These are phyloP conservation scores for Artemisia tridentata DNA, from an alignment of 129 eudicot genomes.

Conservation along the genomic window DNA sequence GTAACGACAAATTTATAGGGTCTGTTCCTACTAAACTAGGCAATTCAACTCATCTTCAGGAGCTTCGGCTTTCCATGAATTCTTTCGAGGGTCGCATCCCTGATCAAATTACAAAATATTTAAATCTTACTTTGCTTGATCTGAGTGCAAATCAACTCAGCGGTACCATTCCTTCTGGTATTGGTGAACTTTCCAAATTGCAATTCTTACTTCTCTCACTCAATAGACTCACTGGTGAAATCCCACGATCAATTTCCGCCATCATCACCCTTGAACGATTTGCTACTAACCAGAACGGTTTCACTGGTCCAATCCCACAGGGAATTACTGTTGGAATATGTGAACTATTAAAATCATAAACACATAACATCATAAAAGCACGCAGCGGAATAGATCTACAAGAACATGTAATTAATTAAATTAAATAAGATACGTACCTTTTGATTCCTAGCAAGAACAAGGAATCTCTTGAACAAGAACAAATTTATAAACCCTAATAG, in stretches of 20 bases:
- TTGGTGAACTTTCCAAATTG: constrained; percentile 45
- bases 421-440: no score
- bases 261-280: constrained; percentile 50
- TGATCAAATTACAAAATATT: constrained; percentile 29
- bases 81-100: constrained; percentile 42
- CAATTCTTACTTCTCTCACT: constrained; percentile 48
- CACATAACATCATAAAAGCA: no score
- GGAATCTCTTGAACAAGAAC: no score
- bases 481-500: no score
- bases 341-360: no score
- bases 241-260: constrained; percentile 38
- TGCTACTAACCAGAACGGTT: constrained; percentile 60
- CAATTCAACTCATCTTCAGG: constrained; percentile 34
- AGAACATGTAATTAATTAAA: no score
- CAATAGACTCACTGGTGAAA: constrained; percentile 52
- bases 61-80: constrained; percentile 48
- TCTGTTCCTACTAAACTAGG: constrained; percentile 47
- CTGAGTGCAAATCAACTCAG: constrained; percentile 41
- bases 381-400: no score
- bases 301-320: constrained; percentile 57
- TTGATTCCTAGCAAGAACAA: no score
- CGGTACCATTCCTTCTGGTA: constrained; percentile 44
- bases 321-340: no score
- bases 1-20: constrained; percentile 41
- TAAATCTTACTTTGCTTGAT: constrained; percentile 58